Conservation (phyloP, 2,329 filamentous ascomycete species). For the Sporothrix pseudoabietina region DNA sequence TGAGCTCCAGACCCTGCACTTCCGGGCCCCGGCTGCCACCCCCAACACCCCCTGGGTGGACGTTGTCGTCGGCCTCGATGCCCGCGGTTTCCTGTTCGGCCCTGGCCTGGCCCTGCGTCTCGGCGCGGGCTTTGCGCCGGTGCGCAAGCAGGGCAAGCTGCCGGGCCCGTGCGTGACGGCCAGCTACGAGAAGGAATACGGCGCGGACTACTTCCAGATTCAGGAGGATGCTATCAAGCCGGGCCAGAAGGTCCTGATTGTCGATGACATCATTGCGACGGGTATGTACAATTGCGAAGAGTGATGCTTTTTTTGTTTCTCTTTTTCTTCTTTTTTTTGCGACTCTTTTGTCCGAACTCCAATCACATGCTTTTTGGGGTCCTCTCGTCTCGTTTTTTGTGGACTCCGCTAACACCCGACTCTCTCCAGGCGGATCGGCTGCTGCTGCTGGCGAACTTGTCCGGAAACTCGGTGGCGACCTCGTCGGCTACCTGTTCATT, state of each 20-base stretch:
- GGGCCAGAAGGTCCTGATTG: constrained; percentile 87
- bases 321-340: constrained; percentile 20
- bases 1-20: constrained; percentile 75
- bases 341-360: not conserved
- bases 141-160: constrained; percentile 94
- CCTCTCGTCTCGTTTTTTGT: not conserved
- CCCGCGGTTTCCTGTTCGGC: constrained; percentile 92
- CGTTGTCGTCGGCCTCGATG: constrained; percentile 90
- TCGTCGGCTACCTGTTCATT: constrained; percentile 91
- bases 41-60: constrained; percentile 66
- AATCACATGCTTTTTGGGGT: constrained; percentile 21
- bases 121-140: constrained; percentile 84
- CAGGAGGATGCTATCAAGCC: constrained; percentile 81
- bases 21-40: constrained; percentile 43
- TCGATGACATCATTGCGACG: constrained; percentile 98
- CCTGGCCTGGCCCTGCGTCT: constrained; percentile 82
- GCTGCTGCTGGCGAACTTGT: constrained; percentile 85
- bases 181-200: constrained; percentile 93
- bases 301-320: not conserved
- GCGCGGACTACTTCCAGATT: constrained; percentile 93
- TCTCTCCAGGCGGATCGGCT: constrained; percentile 77
- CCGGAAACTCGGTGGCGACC: constrained; percentile 77
- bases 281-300: constrained; percentile 59
- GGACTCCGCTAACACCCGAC: constrained; percentile 22
- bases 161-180: constrained; percentile 86